Evolutionary conservation across 192 early-diverging fungal genomes (phyloP).

Genomic region (Entomortierella chlamydospora): DNA sequence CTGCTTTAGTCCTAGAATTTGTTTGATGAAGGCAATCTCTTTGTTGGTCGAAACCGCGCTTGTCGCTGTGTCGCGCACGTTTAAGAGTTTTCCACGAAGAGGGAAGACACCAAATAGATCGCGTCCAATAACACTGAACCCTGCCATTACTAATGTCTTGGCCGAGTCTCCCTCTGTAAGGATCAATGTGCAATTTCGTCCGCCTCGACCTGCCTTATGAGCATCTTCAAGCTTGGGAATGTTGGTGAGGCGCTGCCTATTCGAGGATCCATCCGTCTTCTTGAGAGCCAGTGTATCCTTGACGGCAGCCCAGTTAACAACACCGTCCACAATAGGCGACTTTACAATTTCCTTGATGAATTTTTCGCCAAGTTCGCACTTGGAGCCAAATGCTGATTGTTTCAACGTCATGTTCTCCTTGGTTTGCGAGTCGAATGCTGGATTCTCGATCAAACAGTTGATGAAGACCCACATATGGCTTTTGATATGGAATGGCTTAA

Average conservation of each 20-base stretch:
- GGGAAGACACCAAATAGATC: slow-evolving; percentile 96
- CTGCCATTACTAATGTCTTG: slow-evolving; percentile 88
- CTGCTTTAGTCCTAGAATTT: slow-evolving; percentile 94
- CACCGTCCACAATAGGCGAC: slow-evolving; percentile 86
- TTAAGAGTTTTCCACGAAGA: slow-evolving; percentile 95
- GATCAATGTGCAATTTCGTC: slow-evolving; percentile 90
- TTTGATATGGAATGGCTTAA: slow-evolving; percentile 89
- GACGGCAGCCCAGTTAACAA: slow-evolving; percentile 75
- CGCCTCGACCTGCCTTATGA: slow-evolving; percentile 86
- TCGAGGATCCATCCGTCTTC: slow-evolving; percentile 85
- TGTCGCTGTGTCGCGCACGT: slow-evolving; percentile 89
- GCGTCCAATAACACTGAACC: slow-evolving; percentile 88
- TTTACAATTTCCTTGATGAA: slow-evolving; percentile 89
- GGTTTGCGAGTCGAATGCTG: slow-evolving; percentile 97
- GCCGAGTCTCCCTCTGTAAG: slow-evolving; percentile 98
- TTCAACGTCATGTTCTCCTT: slow-evolving; percentile 95
- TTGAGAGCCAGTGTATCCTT: slow-evolving; percentile 83
- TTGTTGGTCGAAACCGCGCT: slow-evolving; percentile 80
- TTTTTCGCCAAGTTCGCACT: slow-evolving; percentile 76
- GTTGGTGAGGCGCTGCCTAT: slow-evolving; percentile 72
- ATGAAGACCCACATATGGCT: slow-evolving; percentile 94
- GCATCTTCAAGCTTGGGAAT: slow-evolving; percentile 96
- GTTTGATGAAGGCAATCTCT: slow-evolving; percentile 90
- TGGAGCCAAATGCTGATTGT: slow-evolving; percentile 81
- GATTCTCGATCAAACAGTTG: slow-evolving; percentile 94